Evolutionary conservation across 2,329 filamentous ascomycete genomes (phyloP), one percentile per base, ranked within the genome.

Genomic region (Aureobasidium uvarum): DNA sequence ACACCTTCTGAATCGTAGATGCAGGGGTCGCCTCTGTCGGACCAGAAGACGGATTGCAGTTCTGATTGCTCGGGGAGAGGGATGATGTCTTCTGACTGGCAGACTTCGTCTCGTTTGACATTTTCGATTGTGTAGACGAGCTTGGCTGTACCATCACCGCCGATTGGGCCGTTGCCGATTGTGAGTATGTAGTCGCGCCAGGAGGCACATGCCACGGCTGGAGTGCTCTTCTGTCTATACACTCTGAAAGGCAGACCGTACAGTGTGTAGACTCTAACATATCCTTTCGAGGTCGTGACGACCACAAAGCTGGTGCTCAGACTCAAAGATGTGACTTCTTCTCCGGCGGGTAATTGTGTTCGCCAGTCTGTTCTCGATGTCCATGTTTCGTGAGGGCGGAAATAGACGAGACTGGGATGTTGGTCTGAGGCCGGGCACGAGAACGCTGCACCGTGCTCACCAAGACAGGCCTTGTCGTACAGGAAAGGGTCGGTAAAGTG

Each of bases 151-250:
- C 95, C 94, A 73, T 95, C 89, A 11, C 87, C 85, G 14, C 88
- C 88, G 39, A 96, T 85, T 0, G 95, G 87, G 0, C 96, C 96
- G 72, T 99, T 99, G 63, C 94, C 94, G 70, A 99, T 86, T 0
- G 93, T 97, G 74, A 98, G 84, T n/a, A 99, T 89, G 76, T 98
- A 98, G 80, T 99, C 92, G 69, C 89, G 85, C 91, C 91, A 98
- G 71, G 92, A 94, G 0, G 92, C 92, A 73, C 95, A 99, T 0
- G 92, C 95, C 23, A 99, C 92, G 60, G 91, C 90, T 1, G 94
- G 93, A 2, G 86, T 86, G 77, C 89, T 93, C 80, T 98, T 98
- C 69, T 96, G 92, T 28, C 95, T 85, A 76, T 96, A 97, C 1
- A 99, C 88, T 58, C 90, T 88, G 70, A 92, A 89, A 0, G 95